Evolutionary conservation across 139 green algal genomes (phyloP), one percentile per base, ranked within the genome.

Genomic region (Chlorella sorokiniana): DNA sequence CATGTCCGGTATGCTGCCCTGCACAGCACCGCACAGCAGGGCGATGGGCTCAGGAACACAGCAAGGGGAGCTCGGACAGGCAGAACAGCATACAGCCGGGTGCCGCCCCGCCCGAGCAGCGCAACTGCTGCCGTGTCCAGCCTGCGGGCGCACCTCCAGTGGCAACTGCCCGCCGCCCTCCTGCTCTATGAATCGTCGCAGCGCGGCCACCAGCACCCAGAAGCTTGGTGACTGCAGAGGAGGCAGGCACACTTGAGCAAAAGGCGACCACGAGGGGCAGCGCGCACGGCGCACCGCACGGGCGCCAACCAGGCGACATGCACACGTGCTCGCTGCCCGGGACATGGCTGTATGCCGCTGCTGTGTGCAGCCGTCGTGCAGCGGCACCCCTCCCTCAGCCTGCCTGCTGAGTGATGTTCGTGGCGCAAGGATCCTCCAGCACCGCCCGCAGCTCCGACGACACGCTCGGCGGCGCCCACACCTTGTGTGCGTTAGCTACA

Each of bases 1-100:
- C 96, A 99, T 99, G 91, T 99, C 96, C 11, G 96, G 96, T 18
- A 99, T 95, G 70, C 87, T 88, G 35, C 96, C 96, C 67, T 98
- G 88, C 69, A 97, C 16, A 65, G 56, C 56, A 65, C 23, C 16
- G 56, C 56, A 65, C 56, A 31, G 56, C 56, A 65, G 6, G 18
- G n/a, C n/a, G n/a, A n/a, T n/a, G n/a, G n/a, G n/a, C n/a, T n/a
- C n/a, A n/a, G n/a, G n/a, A n/a, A n/a, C n/a, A n/a, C n/a, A n/a
- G n/a, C n/a, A n/a, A n/a, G n/a, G n/a, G n/a, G n/a, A n/a, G n/a
- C n/a, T n/a, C n/a, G n/a, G n/a, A n/a, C n/a, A n/a, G n/a, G n/a
- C 48, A 56, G 48, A 25, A 16, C 48, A 16, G 48, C 14, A 16
- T 56, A 25, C 48, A 56, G 48, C 16, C 48, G 16, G 48, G 14